Evolutionary conservation across 441 rosid genomes (phyloP), one percentile per base, ranked within the genome.

Genomic region (Brassica balearica): DNA sequence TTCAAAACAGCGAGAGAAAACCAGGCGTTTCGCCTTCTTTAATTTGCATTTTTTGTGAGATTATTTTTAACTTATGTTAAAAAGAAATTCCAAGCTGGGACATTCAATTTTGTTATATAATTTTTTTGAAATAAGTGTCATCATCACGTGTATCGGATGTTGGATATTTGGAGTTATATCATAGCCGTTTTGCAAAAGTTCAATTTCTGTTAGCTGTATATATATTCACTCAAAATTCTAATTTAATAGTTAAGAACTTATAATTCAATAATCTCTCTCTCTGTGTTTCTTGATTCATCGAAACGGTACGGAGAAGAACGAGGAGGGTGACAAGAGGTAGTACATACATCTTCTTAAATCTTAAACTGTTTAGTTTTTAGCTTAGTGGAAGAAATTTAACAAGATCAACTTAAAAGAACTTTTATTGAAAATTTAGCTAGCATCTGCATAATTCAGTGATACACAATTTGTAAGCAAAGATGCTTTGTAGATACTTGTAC

Each of bases 111-210:
- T 1, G 12, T 58, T n/a, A 19, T 19, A 56, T 56, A 19, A n/a
- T n/a, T n/a, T n/a, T n/a, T n/a, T 53, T 14, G 0, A 1, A 8
- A 48, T 22, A 65, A 9, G 11, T 7, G 64, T 32, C 36, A 19
- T 14, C 12, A 67, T 73, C 81, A 72, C 65, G 46, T 60, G 73
- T 60, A 72, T 41, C 22, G 10, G 73, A 60, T 60, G 64, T 29
- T 41, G 2, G 71, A 64, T 14, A 20, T 6, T 51, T 36, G 27
- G 11, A 36, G 43, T 34, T 36, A 36, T 3, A 77, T 38, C 76
- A 67, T 29, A 58, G 65, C 73, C 58, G 77, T 72, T 78, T 60
- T 41, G 22, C 19, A 23, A 63, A 43, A 43, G 15, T 46, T 65
- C 23, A 23, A 29, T 4, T 34, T 43, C 14, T 69, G 15, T 20